Base-by-base conservation (phyloP, 1,139 yeast species). In the Scheffersomyces stambukii region DNA sequence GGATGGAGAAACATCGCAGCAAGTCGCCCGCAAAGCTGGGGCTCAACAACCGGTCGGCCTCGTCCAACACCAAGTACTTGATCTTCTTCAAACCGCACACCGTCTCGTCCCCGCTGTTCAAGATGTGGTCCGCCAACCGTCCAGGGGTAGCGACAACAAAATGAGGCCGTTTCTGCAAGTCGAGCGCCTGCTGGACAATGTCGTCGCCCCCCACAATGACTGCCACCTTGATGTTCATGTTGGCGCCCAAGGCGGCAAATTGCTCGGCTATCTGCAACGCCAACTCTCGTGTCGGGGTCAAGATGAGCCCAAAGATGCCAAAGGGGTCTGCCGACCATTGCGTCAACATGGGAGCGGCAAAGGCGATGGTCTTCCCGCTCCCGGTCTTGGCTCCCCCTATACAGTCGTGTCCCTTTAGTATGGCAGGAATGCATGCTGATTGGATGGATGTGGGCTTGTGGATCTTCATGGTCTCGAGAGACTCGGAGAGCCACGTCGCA, bases 361-460 rank as follows among this genome's bases (percentile, higher is more conserved):
- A 91, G 0, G 98, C 96, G 19, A 93, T 81, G 3, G 99, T 91
- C 52, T 91, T 91, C 72, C 99, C 99, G 18, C 94, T 81, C 60
- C 99, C 99, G 0, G 99, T 91, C 55, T 84, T 84, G 24, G 99
- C 98, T 21, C 98, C 98, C 29, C 98, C 99, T 28, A 91, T 91
- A 54, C 96, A 89, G 54, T 89, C 96, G 43, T 79, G 75, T 7
- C 94, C 96, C 20, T 65, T 67, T 25, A 91, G 54, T 36, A 91
- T 84, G 35, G 81, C 75, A 0, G 97, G 97, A 27, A 91, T 91
- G 52, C 96, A 88, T 3, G 88, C 88, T 4, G 67, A 50, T 53
- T 91, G 99, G 60, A 91, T 89, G 16, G 78, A 75, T 0, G 97
- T 85, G 2, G 99, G 98, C 5, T 72, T 67, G 22, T 70, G 64